Evolutionary conservation across 306 rosid genomes (phyloP).

Genomic region (Cucurbita ficifolia): DNA sequence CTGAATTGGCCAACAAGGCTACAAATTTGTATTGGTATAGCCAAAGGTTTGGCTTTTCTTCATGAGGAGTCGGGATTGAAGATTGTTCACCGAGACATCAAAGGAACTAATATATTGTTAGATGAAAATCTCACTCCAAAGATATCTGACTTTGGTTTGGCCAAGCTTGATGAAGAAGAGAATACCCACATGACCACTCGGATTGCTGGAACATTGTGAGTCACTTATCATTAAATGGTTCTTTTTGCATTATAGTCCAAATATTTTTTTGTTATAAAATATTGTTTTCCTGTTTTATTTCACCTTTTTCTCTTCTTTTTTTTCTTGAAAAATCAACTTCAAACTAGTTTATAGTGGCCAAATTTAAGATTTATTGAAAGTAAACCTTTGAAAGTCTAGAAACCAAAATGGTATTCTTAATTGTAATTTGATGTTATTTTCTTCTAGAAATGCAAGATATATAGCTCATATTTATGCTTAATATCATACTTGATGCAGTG

Average conservation of each 20-base stretch:
- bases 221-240: neutral
- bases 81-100: conserved; percentile 72
- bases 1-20: conserved; percentile 56
- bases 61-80: conserved; percentile 71
- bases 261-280: no score
- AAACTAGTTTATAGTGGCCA: no score
- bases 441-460: no score
- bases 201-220: conserved; percentile 61
- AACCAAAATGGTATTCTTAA: no score
- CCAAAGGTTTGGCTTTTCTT: conserved; percentile 59
- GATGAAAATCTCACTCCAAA: conserved; percentile 56
- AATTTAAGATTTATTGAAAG: no score
- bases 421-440: no score
- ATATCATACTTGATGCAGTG: neutral
- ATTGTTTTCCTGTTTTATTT: neutral
- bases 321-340: no score
- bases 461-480: no score
- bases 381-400: no score
- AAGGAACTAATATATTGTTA: conserved; percentile 62
- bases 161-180: conserved; percentile 59
- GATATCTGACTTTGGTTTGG: conserved; percentile 65
- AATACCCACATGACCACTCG: conserved; percentile 56
- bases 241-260: no score
- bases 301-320: no score
- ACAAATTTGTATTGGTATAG: conserved; percentile 54